Evolutionary conservation across 306 rosid genomes (phyloP).

Genomic region (Rubus idaeus): DNA sequence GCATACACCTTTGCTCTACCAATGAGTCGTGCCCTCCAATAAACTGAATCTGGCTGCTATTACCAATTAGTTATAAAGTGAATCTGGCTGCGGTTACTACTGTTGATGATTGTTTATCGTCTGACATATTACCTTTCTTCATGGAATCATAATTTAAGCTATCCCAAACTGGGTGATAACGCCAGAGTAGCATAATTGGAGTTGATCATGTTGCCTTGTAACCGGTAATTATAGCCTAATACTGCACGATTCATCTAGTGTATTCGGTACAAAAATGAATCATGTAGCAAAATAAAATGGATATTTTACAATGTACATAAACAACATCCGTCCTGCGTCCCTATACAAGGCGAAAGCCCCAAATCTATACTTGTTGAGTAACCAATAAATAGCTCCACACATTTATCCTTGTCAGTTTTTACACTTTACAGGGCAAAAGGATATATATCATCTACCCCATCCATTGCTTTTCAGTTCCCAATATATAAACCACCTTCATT

Average conservation of each 20-base stretch:
- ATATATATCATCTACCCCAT: background rate
- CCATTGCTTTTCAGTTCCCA: background rate
- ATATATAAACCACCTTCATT: constrained; percentile 17
- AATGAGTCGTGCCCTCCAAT: background rate
- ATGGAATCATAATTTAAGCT: too few species aligned
- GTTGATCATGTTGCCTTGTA: background rate
- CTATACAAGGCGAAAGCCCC: constrained; percentile 31
- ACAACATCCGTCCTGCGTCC: constrained; percentile 17
- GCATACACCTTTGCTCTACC: background rate
- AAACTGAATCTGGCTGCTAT: too few species aligned
- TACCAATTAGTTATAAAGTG: too few species aligned
- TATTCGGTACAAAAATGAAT: background rate
- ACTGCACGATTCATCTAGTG: background rate
- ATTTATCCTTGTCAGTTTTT: constrained; percentile 10
- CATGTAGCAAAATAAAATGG: constrained; percentile 7
- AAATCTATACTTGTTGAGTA: constrained; percentile 5
- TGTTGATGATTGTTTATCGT: too few species aligned
- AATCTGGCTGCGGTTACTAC: too few species aligned
- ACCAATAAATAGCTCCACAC: constrained; percentile 20
- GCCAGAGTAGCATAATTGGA: background rate
- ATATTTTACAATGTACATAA: constrained; percentile 16
- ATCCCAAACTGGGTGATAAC: too few species aligned
- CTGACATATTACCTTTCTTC: too few species aligned
- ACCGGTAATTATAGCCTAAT: background rate
- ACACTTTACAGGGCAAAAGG: background rate